Base-by-base conservation (phyloP, 1,139 yeast genomes). In the Yamadazyma sp. region DNA sequence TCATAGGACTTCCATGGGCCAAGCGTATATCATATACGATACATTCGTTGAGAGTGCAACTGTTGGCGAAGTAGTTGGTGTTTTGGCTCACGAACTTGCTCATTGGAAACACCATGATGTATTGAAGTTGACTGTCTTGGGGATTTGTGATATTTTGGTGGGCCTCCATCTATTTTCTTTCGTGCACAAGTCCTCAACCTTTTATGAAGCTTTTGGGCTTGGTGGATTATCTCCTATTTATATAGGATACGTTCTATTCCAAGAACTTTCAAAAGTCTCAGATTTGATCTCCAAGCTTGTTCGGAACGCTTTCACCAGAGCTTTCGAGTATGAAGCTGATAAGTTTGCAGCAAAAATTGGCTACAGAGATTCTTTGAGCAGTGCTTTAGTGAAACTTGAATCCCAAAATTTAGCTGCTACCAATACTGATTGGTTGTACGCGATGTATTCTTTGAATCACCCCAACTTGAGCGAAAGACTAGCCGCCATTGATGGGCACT, bases 61-160 rank as follows among this genome's bases (percentile, higher is more conserved):
- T 23, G 72, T 76, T 18, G 71, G 72, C 26, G 89, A 87, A 58
- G 82, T 86, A 25, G 82, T 86, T 34, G 94, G 95, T 28, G 92
- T 87, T 2, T 66, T 87, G 49, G 95, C 90, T n/a, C 96, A 87
- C 54, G 96, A 87, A 62, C 80, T 87, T 43, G 96, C 96, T 33
- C 96, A 87, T 59, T 87, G 96, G 96, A 80, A 82, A 45, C 67
- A 81, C 55, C 78, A 82, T 40, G 96, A 87, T 59, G n/a, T 29
- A 5, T 11, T 13, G 16, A 18, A 29, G 20, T 6, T 5, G 13
- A 4, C 15, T 29, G 10, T 10, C 11, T n/a, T 21, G 11, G 79
- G 22, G 6, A 14, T 15, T 15, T 18, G 23, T 12, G 13, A 12
- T 14, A 13, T 3, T 12, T 8, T 18, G 5, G 11, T 29, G 11